Percentiles rank a stretch among this genome's conserved stretches.
Evolutionary conservation across 2,329 filamentous ascomycete species (phyloP).

Genomic region (Colletotrichum endophyticum): DNA sequence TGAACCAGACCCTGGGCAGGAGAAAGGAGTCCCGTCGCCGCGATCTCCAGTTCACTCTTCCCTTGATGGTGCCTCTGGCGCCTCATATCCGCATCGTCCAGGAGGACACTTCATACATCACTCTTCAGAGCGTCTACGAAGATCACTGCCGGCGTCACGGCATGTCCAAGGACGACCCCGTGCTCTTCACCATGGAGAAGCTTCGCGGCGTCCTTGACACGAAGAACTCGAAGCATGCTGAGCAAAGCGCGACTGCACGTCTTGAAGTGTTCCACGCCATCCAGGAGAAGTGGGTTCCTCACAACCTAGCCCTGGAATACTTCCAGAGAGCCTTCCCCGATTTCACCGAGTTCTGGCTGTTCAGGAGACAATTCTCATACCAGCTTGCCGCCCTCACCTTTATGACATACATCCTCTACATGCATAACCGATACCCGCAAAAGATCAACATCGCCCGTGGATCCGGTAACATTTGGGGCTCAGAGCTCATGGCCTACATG

Average conservation of each 20-base stretch:
- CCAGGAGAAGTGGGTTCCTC: constrained; percentile 90
- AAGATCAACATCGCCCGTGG: constrained; percentile 91
- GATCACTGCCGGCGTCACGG: constrained; percentile 89
- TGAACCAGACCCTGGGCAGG: constrained; percentile 90
- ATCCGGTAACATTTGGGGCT: constrained; percentile 94
- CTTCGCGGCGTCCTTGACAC: constrained; percentile 77
- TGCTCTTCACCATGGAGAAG: constrained; percentile 95
- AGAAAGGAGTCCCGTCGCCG: constrained; percentile 94
- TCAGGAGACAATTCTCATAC: constrained; percentile 96
- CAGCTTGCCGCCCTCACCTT: constrained; percentile 95
- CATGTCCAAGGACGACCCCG: constrained; percentile 92
- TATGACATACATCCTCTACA: constrained; percentile 98
- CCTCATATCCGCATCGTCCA: constrained; percentile 95
- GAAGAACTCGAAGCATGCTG: constrained; percentile 67
- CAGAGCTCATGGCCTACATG: constrained; percentile 91
- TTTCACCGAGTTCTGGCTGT: constrained; percentile 96
- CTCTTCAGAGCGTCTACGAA: constrained; percentile 93
- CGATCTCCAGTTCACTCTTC: constrained; percentile 94
- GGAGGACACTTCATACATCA: constrained; percentile 93
- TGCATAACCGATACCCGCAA: constrained; percentile 93
- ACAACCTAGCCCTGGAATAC: constrained; percentile 82
- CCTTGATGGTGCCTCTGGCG: constrained; percentile 92
- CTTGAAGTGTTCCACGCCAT: constrained; percentile 95
- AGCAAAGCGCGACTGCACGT: constrained; percentile 74
- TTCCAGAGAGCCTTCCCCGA: constrained; percentile 88